A percentile compares a stretch with the other conserved stretches of the same genome.
Evolutionary conservation across 805 yeast species (phyloP).

Genomic region (Yarrowia sp.): DNA sequence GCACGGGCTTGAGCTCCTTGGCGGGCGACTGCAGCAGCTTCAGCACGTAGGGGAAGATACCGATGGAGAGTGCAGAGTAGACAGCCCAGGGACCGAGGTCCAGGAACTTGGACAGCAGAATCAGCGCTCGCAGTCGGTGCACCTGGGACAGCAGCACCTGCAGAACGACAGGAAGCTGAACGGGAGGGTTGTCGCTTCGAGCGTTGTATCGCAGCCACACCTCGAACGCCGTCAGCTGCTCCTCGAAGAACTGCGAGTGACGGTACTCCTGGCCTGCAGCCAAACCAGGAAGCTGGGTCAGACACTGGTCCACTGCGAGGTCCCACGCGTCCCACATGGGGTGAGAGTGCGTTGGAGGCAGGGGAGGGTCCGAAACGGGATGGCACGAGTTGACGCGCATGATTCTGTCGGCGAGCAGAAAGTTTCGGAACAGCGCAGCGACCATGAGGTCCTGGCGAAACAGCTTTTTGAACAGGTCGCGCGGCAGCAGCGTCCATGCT

Average conservation of each 20-base stretch:
- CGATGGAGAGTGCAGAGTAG: conserved; percentile 84
- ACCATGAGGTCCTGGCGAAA: conserved; percentile 96
- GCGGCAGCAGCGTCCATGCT: conserved; percentile 90
- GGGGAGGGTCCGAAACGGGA: conserved; percentile 89
- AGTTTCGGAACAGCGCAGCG: conserved; percentile 92
- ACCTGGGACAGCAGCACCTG: conserved; percentile 93
- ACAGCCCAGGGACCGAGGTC: conserved; percentile 99
- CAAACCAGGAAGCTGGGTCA: conserved; percentile 48
- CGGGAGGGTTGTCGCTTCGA: conserved; percentile 81
- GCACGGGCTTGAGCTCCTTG: conserved; percentile 87
- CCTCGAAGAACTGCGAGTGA: conserved; percentile 93
- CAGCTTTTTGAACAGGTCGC: conserved; percentile 82
- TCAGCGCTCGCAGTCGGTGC: conserved; percentile 85
- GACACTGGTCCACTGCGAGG: conserved; percentile 89
- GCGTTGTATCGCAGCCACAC: conserved; percentile 87
- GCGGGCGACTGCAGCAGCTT: conserved; percentile 92
- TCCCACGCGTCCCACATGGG: conserved; percentile 99
- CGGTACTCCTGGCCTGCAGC: conserved; percentile 41
- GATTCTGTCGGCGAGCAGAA: conserved; percentile 83
- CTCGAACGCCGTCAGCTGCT: conserved; percentile 93
- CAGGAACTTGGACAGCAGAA: conserved; percentile 75
- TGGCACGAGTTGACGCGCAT: conserved; percentile 93
- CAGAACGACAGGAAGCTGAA: conserved; percentile 88
- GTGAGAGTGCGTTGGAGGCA: conserved; percentile 81
- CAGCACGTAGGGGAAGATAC: conserved; percentile 91